These are phyloP conservation scores for Podaxis mareebaensis DNA, from an alignment of 768 basidiomycete species.

Conservation along the genomic window DNA sequence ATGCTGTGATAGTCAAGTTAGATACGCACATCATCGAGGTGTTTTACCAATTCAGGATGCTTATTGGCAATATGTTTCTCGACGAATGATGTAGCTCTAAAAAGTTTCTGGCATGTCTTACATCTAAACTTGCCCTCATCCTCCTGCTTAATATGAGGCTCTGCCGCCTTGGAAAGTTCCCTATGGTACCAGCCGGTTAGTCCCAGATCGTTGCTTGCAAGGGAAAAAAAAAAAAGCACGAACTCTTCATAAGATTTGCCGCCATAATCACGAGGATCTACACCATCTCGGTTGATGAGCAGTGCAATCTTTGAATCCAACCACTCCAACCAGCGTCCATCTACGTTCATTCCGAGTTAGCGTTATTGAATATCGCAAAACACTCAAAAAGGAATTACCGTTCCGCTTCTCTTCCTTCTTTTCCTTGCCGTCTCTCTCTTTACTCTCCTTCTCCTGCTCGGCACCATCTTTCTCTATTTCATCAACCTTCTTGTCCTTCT, in stretches of 20 bases:
- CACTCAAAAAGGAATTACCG: slow-evolving; percentile 22
- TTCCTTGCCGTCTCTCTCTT: slow-evolving; percentile 35
- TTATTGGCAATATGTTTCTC: slow-evolving; percentile 98
- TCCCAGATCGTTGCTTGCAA: slow-evolving; percentile 11
- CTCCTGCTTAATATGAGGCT: slow-evolving; percentile 87
- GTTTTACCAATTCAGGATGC: slow-evolving; percentile 82
- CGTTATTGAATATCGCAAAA: slow-evolving; percentile 13
- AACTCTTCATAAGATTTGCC: slow-evolving; percentile 92
- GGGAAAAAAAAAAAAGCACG: slow-evolving; percentile 20
- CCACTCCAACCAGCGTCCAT: slow-evolving; percentile 88
- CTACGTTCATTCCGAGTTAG: slow-evolving; percentile 36
- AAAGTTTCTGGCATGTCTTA: slow-evolving; percentile 94
- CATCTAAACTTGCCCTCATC: slow-evolving; percentile 97
- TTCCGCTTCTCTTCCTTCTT: slow-evolving; percentile 31
- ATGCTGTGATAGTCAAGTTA: background rate
- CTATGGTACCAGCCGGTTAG: slow-evolving; percentile 38
- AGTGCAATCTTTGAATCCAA: slow-evolving; percentile 85
- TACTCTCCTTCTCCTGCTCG: slow-evolving; percentile 33
- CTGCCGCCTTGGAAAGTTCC: slow-evolving; percentile 77
- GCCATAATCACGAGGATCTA: slow-evolving; percentile 87
- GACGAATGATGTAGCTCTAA: slow-evolving; percentile 96
- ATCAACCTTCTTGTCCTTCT: slow-evolving; percentile 44
- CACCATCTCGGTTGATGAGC: slow-evolving; percentile 71
- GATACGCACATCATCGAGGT: slow-evolving; percentile 73
- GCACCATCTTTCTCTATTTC: slow-evolving; percentile 37